Conservation (phyloP, 2,329 filamentous ascomycete genomes). For the Tolypocladium inflatum region DNA sequence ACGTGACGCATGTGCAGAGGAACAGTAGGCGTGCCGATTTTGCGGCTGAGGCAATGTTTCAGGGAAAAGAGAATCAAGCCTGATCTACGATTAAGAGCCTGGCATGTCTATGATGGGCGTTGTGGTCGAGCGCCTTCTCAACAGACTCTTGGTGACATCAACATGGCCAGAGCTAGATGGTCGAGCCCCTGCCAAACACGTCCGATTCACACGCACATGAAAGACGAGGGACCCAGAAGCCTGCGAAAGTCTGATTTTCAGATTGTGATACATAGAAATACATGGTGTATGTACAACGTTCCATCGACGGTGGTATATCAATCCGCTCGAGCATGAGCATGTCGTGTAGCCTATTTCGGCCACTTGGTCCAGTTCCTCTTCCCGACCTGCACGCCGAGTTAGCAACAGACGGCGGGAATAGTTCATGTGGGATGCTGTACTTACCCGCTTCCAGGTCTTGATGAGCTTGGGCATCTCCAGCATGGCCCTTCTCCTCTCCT, state of each 20-base stretch:
- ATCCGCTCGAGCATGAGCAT: background rate
- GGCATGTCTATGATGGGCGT: background rate
- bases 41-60: background rate
- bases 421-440: slow-evolving; percentile 12
- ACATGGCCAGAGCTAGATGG: background rate
- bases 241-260: background rate
- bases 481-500: slow-evolving; percentile 86
- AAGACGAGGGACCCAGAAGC: background rate
- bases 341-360: slow-evolving; percentile 36
- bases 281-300: slow-evolving; percentile 20
- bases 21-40: background rate
- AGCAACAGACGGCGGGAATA: slow-evolving; percentile 12
- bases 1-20: background rate
- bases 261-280: slow-evolving; percentile 20
- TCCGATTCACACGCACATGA: background rate
- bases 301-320: background rate
- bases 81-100: background rate
- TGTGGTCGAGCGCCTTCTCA: too few relatives aligned
- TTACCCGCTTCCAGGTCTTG: slow-evolving; percentile 84
- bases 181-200: background rate
- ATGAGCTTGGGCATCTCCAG: slow-evolving; percentile 89
- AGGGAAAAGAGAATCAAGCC: background rate
- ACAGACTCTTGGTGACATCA: background rate
- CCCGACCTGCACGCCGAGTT: slow-evolving; percentile 35
- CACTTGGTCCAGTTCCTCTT: slow-evolving; percentile 48